phyloP scores from a whole-genome alignment of 805 yeast genomes.

The Cyberlindnera xylosilytica region DNA sequence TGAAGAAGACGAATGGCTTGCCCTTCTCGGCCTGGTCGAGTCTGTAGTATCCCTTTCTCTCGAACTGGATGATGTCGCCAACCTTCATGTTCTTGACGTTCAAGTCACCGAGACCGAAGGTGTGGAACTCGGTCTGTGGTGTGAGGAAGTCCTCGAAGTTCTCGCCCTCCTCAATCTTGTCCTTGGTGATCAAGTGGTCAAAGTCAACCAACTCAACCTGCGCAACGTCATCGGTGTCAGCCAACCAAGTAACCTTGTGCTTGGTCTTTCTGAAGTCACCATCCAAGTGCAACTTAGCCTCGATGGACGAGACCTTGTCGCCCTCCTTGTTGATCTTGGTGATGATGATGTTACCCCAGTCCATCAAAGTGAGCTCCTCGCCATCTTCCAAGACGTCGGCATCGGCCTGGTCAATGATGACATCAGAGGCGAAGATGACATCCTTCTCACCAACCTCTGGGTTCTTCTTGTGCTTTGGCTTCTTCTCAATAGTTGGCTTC shows the following conservation, averaged over 20 bases:
- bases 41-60: conserved; percentile 94
- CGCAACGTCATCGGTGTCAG: conserved; percentile 69
- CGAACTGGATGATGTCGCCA: conserved; percentile 91
- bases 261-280: conserved; percentile 98
- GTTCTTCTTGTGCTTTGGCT: conserved; percentile 94
- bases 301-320: conserved; percentile 55
- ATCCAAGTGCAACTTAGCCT: conserved; percentile 80
- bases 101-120: conserved; percentile 74
- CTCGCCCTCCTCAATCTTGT: conserved; percentile 91
- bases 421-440: conserved; percentile 60
- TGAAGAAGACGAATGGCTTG: conserved; percentile 72
- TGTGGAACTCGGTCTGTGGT: conserved; percentile 79
- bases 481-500: conserved; percentile 59
- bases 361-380: conserved; percentile 97
- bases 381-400: conserved; percentile 69
- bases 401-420: conserved; percentile 85
- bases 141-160: conserved; percentile 90
- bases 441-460: conserved; percentile 84
- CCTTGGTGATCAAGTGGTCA: conserved; percentile 93
- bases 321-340: conserved; percentile 65
- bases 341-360: conserved; percentile 94
- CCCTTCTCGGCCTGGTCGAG: conserved; percentile 63
- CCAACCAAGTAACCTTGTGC: conserved; percentile 93
- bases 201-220: conserved; percentile 83
- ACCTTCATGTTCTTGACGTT: conserved; percentile 73